These are phyloP conservation scores for Schizophyllum amplum DNA, from an alignment of 1,284 basidiomycete species.

Conservation along the genomic window DNA sequence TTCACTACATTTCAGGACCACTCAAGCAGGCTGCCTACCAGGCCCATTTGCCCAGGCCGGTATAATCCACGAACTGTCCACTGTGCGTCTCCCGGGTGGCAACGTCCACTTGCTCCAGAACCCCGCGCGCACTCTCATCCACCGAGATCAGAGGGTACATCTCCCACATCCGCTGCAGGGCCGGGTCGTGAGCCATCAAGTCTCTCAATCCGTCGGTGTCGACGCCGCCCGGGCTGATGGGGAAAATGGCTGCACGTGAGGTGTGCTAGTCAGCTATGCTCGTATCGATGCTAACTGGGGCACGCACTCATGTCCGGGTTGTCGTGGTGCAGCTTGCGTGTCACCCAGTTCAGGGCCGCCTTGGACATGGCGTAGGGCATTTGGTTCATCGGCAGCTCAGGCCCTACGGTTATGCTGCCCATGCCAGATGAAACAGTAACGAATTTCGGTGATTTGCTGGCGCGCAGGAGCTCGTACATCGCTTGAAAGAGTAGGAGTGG, in stretches of 20 bases:
- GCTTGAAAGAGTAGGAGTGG: neutral
- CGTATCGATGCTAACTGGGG: neutral
- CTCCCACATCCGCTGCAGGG: neutral
- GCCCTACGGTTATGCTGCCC: neutral
- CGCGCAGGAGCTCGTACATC: neutral
- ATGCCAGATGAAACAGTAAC: neutral
- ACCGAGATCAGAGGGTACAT: neutral
- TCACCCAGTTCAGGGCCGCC: neutral
- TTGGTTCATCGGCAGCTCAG: neutral
- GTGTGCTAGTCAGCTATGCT: neutral
- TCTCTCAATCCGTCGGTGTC: neutral
- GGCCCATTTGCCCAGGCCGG: neutral
- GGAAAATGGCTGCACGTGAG: neutral
- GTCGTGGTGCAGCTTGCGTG: neutral
- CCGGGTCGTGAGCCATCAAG: neutral
- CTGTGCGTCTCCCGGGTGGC: neutral
- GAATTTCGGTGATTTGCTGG: neutral
- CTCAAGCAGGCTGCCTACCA: neutral
- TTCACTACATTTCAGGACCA: too few species aligned
- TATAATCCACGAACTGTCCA: neutral
- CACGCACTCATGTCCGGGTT: neutral
- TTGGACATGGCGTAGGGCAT: neutral
- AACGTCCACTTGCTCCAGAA: neutral
- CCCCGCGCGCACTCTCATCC: neutral
- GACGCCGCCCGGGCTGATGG: neutral